Evolutionary conservation across 257 asterid genomes (phyloP).

Genomic region (Ilex asprella): DNA sequence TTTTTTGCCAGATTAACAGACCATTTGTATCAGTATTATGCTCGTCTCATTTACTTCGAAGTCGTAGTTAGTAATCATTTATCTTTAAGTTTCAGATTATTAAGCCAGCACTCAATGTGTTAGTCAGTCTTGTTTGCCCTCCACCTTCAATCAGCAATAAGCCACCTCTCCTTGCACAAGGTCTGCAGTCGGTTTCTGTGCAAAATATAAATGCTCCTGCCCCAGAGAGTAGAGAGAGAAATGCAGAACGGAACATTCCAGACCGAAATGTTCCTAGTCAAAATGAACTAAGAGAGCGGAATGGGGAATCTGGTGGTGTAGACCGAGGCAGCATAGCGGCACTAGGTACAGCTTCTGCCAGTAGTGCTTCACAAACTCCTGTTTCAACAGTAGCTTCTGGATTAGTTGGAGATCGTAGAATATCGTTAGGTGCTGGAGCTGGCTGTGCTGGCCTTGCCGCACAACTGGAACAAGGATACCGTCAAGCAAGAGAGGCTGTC

Average conservation of each 20-base stretch:
- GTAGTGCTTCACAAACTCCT: slow-evolving; percentile 41
- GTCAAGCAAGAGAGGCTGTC: slow-evolving; percentile 96
- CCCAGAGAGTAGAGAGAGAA: slow-evolving; percentile 59
- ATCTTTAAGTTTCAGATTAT: slow-evolving; percentile 56
- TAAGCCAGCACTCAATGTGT: slow-evolving; percentile 78
- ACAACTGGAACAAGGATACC: slow-evolving; percentile 92
- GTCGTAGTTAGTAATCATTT: slow-evolving; percentile 3
- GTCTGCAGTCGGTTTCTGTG: slow-evolving; percentile 50
- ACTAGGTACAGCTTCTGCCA: slow-evolving; percentile 31
- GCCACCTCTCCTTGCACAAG: slow-evolving; percentile 57
- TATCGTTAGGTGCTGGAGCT: slow-evolving; percentile 84
- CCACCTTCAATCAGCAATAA: slow-evolving; percentile 98
- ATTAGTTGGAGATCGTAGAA: slow-evolving; percentile 95
- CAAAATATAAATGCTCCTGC: slow-evolving; percentile 52
- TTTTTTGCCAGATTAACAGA: not conserved
- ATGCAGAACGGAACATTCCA: slow-evolving; percentile 37
- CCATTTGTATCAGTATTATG: not conserved
- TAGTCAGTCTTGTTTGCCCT: slow-evolving; percentile 94
- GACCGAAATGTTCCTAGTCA: slow-evolving; percentile 44
- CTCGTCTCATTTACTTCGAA: not conserved
- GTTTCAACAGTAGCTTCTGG: slow-evolving; percentile 71
- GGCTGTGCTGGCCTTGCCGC: slow-evolving; percentile 99
- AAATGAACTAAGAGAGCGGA: slow-evolving; percentile 56
- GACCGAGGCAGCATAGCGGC: slow-evolving; percentile 51
- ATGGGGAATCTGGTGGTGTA: slow-evolving; percentile 56